Evolutionary conservation across 1,139 yeast species (phyloP).

Genomic region (Hansenula sp.): DNA sequence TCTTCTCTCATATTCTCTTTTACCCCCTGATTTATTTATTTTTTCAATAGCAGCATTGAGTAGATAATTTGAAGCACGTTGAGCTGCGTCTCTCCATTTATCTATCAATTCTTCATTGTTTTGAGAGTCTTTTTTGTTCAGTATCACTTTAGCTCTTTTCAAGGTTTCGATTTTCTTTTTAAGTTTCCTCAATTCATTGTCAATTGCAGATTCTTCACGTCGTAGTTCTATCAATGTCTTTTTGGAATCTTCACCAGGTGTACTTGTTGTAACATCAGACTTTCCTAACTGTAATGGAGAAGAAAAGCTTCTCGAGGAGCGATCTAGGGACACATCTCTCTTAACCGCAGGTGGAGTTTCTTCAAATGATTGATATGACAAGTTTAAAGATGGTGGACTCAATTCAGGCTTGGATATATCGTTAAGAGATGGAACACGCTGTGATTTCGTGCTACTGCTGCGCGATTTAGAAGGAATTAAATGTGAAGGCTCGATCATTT

Average conservation of each 20-base stretch:
- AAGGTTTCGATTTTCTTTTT: conserved; percentile 27
- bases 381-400: conserved; percentile 20
- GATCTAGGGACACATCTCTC: conserved; percentile 1
- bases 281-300: conserved; percentile 14
- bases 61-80: conserved; percentile 38
- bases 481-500: background rate
- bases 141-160: conserved; percentile 31
- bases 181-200: conserved; percentile 23
- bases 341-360: conserved; percentile 2
- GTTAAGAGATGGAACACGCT: conserved; percentile 20
- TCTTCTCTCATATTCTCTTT: conserved; percentile 32
- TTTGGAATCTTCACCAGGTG: conserved; percentile 10
- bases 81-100: conserved; percentile 42
- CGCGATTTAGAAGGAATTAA: conserved; percentile 23
- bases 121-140: conserved; percentile 22
- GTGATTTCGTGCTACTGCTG: conserved; percentile 11
- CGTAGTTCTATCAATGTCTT: conserved; percentile 16
- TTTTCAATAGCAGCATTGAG: conserved; percentile 36
- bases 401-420: conserved; percentile 25
- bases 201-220: conserved; percentile 20
- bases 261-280: too few relatives aligned
- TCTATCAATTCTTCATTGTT: conserved; percentile 27
- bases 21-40: conserved; percentile 40
- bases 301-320: background rate
- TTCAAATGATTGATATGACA: conserved; percentile 8